Evolutionary conservation across 2,329 filamentous ascomycete genomes (phyloP), one percentile per base, ranked within the genome.

Genomic region (Albifimbria verrucaria): DNA sequence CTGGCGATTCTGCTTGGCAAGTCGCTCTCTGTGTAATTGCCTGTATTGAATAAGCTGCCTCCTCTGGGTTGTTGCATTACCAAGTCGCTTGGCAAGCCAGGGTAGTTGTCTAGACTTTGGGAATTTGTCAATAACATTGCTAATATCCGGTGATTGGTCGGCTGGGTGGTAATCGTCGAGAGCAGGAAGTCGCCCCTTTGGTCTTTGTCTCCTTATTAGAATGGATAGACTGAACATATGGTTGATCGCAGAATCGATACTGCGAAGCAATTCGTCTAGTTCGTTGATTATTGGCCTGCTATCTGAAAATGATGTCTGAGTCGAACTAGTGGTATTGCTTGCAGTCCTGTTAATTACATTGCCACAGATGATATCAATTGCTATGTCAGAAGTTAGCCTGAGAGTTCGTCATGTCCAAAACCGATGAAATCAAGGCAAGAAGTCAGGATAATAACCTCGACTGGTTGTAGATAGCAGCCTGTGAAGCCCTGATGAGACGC

Each of bases 41-140:
- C 49, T 32, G 22, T 51, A 54, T 10, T 23, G 20, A 15, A 54
- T 45, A n/a, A 49, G 26, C 26, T 54, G 11, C n/a, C 52, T 32
- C 28, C 52, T 48, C 25, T 46, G 39, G 3, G 36, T 26, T 18
- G 28, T 54, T 4, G 45, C 44, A 18, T 54, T 51, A 2, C 52
- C 49, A 10, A 54, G 17, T 3, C 48, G 28, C 12, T 54, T 48
- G 1, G 49, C 49, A 11, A 54, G 12, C 3, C 48, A 54, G 4
- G 52, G 26, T 3, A 15, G 4, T 17, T 44, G 22, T 21, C 24
- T 50, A 2, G 25, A 17, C 15, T 51, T 54, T 10, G 49, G 52
- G 12, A 54, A 51, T 44, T 51, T 51, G 22, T 54, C 52, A 12
- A 47, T 39, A 10, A 50, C 48, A 39, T 43, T 25, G 7, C 6